Evolutionary conservation across 345 rosid species (phyloP).

Genomic region (Turnera subulata): DNA sequence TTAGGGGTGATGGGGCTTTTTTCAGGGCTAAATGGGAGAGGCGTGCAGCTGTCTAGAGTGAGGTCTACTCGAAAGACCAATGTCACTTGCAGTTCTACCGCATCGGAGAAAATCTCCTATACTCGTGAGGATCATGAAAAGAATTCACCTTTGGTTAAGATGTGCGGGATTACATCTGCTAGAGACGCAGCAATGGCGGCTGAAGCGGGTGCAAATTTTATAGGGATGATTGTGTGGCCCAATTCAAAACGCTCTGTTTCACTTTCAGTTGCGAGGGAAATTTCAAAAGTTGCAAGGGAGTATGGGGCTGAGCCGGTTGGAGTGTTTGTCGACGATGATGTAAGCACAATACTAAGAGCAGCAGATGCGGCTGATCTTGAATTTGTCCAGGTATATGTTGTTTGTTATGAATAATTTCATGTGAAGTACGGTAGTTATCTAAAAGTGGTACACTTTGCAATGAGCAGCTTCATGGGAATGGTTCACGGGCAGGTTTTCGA

Average conservation of each 20-base stretch:
- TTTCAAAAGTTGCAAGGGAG: constrained; percentile 73
- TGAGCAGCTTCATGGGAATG: constrained; percentile 75
- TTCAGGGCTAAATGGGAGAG: constrained; percentile 1
- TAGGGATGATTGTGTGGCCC: constrained; percentile 92
- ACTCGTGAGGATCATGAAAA: constrained; percentile 25
- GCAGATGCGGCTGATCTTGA: constrained; percentile 66
- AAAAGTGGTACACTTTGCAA: neutral
- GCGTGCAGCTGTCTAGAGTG: constrained; percentile 1
- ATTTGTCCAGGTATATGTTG: constrained; percentile 58
- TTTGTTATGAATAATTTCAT: constrained; percentile 3
- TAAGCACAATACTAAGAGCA: constrained; percentile 53
- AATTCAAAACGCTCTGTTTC: constrained; percentile 80
- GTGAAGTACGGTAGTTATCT: neutral
- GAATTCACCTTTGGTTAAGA: constrained; percentile 55
- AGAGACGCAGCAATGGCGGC: constrained; percentile 77
- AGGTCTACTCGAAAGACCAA: neutral
- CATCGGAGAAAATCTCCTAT: constrained; percentile 20
- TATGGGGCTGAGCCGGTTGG: constrained; percentile 75
- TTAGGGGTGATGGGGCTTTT: neutral
- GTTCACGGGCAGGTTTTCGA: constrained; percentile 57
- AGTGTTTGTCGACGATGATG: constrained; percentile 83
- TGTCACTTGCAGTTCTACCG: neutral
- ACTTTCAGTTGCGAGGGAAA: constrained; percentile 63
- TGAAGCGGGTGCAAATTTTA: constrained; percentile 79
- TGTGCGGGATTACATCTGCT: constrained; percentile 83